Evolutionary conservation across 768 basidiomycete species (phyloP), one percentile per base, ranked within the genome.

Genomic region (Leccinum subgranulosum): DNA sequence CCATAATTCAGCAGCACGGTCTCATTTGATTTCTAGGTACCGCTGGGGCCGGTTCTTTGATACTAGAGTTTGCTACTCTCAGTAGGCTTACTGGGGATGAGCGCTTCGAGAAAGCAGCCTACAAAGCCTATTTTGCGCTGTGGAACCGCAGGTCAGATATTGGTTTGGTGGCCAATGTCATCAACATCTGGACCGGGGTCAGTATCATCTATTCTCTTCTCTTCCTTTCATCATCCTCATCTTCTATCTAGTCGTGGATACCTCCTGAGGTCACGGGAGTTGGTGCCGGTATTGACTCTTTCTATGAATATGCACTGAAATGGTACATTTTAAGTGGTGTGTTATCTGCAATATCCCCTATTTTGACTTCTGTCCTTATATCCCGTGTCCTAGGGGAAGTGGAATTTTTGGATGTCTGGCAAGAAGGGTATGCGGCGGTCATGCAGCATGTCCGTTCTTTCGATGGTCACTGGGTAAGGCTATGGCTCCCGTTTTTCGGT

Each of bases 201-300:
- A 57, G 86, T 79, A 34, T 19, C 5, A 51, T 19, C 15, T 29
- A 54, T 12, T 48, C 43, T 19, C 28, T 49, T 55, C 15, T 17
- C 21, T 33, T 56, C 41, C 17, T 17, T 52, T 49, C 2, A 34
- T 43, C 21, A 47, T 51, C 56, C 64, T 50, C 55, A 64, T 45
- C 49, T 51, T 34, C 53, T 51, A 14, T 58, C 11, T 23, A 67
- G 91, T 70, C 75, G 34, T 97, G 94, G 94, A 82, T 80, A 14
- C 73, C 77, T 49, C 92, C 94, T 17, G 87, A 92, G 60, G 74
- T 87, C 7, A 86, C 85, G 27, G 83, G 88, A 1, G 90, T 95
- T 31, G 96, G 96, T 25, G 97, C 97, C 6, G 97, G 97, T 1
- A 86, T 97, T 45, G 97, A 98, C 70, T 94, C 91, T 3, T 97